Conservation (phyloP, 305 asterid genomes). For the Petunia hybrid region DNA sequence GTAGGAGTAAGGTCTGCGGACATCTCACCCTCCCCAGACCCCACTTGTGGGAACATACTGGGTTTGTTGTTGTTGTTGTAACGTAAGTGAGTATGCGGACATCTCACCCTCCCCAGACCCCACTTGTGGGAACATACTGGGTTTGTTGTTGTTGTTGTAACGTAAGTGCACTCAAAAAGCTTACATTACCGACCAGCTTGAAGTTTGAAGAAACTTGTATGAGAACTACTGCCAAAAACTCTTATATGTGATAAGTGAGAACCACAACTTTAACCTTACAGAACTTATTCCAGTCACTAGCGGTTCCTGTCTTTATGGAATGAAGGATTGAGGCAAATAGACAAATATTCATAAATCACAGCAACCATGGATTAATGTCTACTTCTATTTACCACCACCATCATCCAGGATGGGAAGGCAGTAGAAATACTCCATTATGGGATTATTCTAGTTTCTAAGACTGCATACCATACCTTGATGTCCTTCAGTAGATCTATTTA, state of each 20-base stretch:
- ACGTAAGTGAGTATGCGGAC: neutral
- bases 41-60: too few relatives aligned
- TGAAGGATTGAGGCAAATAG: neutral
- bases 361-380: neutral
- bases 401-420: conserved; percentile 24
- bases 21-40: too few relatives aligned
- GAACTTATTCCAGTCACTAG: neutral
- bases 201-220: conserved; percentile 7
- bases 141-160: too few relatives aligned
- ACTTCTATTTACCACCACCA: neutral
- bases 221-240: conserved; percentile 24
- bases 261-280: conserved; percentile 10
- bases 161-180: neutral
- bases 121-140: too few relatives aligned
- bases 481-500: conserved; percentile 11
- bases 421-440: neutral
- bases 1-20: too few relatives aligned
- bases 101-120: too few relatives aligned
- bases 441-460: conserved; percentile 6
- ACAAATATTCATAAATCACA: conserved; percentile 14
- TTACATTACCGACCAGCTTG: neutral
- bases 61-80: too few relatives aligned
- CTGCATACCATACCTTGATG: neutral
- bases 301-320: neutral
- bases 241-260: neutral